Base-by-base conservation (phyloP, 2,329 filamentous ascomycete genomes). In the Venturia oleaginea region DNA sequence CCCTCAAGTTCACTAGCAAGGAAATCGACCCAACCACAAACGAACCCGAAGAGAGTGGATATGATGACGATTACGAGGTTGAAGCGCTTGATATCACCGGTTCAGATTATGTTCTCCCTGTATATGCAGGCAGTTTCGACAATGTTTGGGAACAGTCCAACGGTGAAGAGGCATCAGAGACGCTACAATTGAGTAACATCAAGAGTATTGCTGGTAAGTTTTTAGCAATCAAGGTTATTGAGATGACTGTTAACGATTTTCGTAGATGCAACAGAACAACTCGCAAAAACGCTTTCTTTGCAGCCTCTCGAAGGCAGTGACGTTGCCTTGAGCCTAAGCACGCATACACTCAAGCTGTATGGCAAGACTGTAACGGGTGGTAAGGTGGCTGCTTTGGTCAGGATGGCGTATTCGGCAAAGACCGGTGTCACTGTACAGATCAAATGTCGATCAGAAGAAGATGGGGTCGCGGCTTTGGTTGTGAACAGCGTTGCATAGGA, bases 51-150 rank as follows among this genome's bases (percentile, higher is more conserved):
- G 92, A 96, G 19, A 83, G 80, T 59, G 94, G 94, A 57, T 97
- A 97, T 75, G 93, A 97, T 63, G 94, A 99, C 72, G 94, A 99
- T 78, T 99, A 99, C 74, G 91, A 97, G 78, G 89, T 97, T 66
- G 91, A 94, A 67, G 92, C 97, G 73, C 86, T 97, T 67, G 92
- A 97, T 67, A 85, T 99, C 66, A 84, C 86, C 22, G 94, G 93
- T 65, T 92, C 91, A 69, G 94, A 99, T 76, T 99, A 97, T 76
- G 86, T 99, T 67, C 84, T 96, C 59, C 94, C 94, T 24, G 88
- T 91, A 1, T 99, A 96, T 76, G 92, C 92, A 22, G 90, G 92
- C 74, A 96, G 91, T 81, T 99, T 97, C 75, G 91, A 90, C 73
- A 91, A 96, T 72, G 85, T 97, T 59, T 99, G 93, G 93, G 91